These are phyloP conservation scores for Trichaptum fuscoviolaceum DNA, from an alignment of 768 basidiomycete species.

Conservation along the genomic window DNA sequence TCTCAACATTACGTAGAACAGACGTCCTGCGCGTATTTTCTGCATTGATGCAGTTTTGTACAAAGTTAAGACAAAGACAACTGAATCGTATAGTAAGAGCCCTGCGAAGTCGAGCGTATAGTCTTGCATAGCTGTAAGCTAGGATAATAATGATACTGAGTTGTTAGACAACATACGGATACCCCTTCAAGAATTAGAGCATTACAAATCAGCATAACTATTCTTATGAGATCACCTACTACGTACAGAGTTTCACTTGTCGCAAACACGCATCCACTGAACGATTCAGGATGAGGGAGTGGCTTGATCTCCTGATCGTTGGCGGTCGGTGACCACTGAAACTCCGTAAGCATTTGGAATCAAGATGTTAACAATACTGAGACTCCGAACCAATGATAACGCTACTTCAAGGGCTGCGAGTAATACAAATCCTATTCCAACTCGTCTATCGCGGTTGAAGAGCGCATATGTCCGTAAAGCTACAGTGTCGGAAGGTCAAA, in stretches of 20 bases:
- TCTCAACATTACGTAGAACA: not conserved
- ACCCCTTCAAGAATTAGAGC: not conserved
- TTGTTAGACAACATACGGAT: not conserved
- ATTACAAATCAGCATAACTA: not conserved
- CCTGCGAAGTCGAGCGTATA: not conserved
- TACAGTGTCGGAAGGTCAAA: no score
- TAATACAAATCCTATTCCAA: not conserved
- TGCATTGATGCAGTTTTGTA: not conserved
- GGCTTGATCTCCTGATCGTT: not conserved
- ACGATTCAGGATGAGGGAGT: not conserved
- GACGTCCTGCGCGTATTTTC: not conserved
- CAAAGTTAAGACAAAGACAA: not conserved
- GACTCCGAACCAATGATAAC: not conserved
- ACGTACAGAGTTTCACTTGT: not conserved
- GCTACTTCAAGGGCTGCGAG: not conserved
- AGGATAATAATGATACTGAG: not conserved
- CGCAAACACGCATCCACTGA: not conserved
- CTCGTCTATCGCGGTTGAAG: not conserved
- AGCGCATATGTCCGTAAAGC: not conserved
- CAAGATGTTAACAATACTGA: not conserved
- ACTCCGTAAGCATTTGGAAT: not conserved
- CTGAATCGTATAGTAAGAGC: not conserved
- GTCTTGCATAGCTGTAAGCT: no score
- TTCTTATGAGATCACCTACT: not conserved
- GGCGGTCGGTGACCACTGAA: not conserved